Conservation (phyloP, 2,329 filamentous ascomycete genomes). For the Microcera coccophila region DNA sequence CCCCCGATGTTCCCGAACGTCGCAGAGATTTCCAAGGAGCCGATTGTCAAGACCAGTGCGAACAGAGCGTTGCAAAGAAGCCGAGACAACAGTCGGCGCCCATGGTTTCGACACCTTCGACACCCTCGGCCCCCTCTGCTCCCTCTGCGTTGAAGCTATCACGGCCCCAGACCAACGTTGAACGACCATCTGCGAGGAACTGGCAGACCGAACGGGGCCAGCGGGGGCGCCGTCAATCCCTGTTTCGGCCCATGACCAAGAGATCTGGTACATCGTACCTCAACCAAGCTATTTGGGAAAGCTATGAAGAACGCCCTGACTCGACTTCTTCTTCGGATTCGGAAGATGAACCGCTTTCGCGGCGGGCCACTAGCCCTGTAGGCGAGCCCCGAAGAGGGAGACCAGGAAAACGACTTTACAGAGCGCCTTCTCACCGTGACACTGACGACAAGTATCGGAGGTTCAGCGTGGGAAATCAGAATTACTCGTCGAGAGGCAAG, state of each 20-base stretch:
- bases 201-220: slow-evolving; percentile 3
- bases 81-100: not conserved
- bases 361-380: not conserved
- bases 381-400: not conserved
- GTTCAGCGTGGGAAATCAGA: slow-evolving; percentile 60
- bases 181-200: not conserved
- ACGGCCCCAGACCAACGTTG: not conserved
- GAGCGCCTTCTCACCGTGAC: slow-evolving; percentile 4
- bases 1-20: not conserved
- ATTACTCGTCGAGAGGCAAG: slow-evolving; percentile 61
- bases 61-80: not conserved
- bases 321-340: slow-evolving; percentile 16
- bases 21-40: not conserved
- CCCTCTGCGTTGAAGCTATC: too few relatives aligned
- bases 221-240: not conserved
- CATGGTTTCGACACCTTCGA: not conserved
- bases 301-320: slow-evolving; percentile 14
- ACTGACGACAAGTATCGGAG: slow-evolving; percentile 19
- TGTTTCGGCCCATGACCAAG: slow-evolving; percentile 1
- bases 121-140: too few relatives aligned
- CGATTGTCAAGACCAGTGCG: not conserved
- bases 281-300: slow-evolving; percentile 24
- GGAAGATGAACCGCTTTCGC: not conserved
- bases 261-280: slow-evolving; percentile 22
- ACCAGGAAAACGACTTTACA: not conserved